Conservation (phyloP, 1,284 basidiomycete genomes). For the Cerrena zonata region DNA sequence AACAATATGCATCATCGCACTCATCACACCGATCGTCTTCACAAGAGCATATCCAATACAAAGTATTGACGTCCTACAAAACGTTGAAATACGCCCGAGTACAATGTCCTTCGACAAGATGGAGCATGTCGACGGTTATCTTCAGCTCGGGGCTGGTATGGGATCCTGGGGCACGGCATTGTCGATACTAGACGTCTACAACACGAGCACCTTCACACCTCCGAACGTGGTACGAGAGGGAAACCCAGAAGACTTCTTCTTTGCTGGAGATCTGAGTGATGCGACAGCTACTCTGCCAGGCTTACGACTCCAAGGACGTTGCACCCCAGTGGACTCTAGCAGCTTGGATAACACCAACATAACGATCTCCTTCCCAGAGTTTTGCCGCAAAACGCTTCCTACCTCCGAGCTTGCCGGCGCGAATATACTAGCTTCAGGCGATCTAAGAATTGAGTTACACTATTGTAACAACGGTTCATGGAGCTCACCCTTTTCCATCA, state of each 20-base stretch:
- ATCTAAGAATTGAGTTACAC: neutral
- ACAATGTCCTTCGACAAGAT: slow-evolving; percentile 6
- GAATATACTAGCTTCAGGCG: neutral
- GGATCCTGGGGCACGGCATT: slow-evolving; percentile 16
- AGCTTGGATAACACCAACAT: neutral
- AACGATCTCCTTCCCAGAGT: neutral
- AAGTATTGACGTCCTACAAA: slow-evolving; percentile 8
- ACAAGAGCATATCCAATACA: slow-evolving; percentile 15
- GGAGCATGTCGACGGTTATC: slow-evolving; percentile 13
- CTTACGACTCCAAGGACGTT: slow-evolving; percentile 10
- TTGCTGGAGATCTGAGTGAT: slow-evolving; percentile 13
- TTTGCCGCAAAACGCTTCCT: neutral
- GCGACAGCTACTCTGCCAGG: slow-evolving; percentile 14
- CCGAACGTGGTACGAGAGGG: slow-evolving; percentile 6
- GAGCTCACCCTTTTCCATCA: neutral
- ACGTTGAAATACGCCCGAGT: slow-evolving; percentile 10
- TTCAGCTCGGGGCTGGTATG: slow-evolving; percentile 11
- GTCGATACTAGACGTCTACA: slow-evolving; percentile 12
- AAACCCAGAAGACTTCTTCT: slow-evolving; percentile 13
- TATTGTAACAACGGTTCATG: neutral
- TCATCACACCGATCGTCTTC: slow-evolving; percentile 16
- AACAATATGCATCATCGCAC: slow-evolving; percentile 11
- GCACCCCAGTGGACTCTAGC: neutral
- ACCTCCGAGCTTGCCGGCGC: neutral
- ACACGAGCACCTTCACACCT: slow-evolving; percentile 13